A percentile compares a stretch with the other conserved stretches of the same genome.
These are phyloP conservation scores for Schizosaccharomyces cryophilus DNA, from an alignment of 805 yeast species.

Conservation along the genomic window DNA sequence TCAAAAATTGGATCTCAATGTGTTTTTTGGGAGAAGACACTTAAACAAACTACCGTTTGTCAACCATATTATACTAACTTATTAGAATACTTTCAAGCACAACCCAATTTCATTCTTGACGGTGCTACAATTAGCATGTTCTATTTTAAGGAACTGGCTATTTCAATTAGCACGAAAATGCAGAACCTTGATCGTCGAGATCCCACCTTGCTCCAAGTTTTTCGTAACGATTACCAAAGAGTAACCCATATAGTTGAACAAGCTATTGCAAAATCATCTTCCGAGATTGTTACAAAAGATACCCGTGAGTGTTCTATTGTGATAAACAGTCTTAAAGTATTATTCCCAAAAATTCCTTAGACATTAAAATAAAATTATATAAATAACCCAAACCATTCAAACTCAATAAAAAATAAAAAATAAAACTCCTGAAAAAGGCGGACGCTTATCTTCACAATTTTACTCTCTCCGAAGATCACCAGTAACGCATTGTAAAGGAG, in stretches of 20 bases:
- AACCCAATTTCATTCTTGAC: not conserved
- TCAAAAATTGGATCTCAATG: not conserved
- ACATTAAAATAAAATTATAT: not conserved
- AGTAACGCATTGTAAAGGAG: conserved; percentile 55
- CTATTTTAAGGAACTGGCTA: not conserved
- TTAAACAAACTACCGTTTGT: not conserved
- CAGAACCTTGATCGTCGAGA: not conserved
- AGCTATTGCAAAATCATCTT: not conserved
- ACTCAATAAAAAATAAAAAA: not conserved
- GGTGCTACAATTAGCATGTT: not conserved
- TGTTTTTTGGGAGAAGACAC: not conserved
- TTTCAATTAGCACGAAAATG: not conserved
- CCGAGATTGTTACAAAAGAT: not conserved
- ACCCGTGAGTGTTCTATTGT: not conserved
- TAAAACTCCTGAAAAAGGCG: not conserved
- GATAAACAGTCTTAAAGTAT: not conserved
- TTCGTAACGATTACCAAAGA: not conserved
- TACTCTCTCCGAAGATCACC: conserved; percentile 27
- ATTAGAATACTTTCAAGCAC: not conserved
- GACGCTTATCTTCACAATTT: not conserved
- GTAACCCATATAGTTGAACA: not conserved
- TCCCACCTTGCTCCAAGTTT: not conserved
- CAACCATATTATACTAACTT: not conserved
- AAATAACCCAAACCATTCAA: not conserved
- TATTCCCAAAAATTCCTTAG: not conserved